Percentiles rank a stretch among this genome's conserved stretches.
Conservation (phyloP, 1,139 yeast genomes). For the Pneumocystis jirovecii region DNA sequence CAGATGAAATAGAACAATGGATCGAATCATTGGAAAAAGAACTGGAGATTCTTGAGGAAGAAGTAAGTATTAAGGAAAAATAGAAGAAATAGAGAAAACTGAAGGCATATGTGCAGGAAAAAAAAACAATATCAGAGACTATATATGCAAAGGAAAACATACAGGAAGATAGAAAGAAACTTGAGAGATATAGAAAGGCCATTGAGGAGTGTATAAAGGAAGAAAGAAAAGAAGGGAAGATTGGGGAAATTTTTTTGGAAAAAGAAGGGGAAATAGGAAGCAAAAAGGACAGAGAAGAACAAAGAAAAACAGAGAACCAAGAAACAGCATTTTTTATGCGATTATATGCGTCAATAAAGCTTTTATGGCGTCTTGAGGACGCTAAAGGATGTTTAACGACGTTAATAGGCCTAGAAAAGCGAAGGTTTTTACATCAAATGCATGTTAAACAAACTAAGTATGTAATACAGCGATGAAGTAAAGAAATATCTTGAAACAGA, state of each 20-base stretch:
- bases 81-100: neutral
- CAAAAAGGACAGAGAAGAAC: too few species aligned
- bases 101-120: neutral
- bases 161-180: neutral
- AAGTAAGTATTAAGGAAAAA: neutral
- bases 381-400: neutral
- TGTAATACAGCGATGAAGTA: neutral
- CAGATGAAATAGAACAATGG: neutral
- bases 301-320: neutral
- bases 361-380: neutral
- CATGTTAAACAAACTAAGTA: neutral
- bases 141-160: neutral
- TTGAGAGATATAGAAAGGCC: neutral
- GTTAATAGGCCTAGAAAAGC: neutral
- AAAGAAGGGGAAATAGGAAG: neutral
- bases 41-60: neutral
- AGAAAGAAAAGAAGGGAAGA: too few species aligned
- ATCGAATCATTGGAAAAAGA: neutral
- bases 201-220: neutral
- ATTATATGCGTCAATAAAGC: neutral
- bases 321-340: neutral
- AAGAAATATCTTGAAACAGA: neutral
- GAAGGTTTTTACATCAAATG: neutral
- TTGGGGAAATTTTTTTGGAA: neutral
- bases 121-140: neutral